Evolutionary conservation across 2,329 filamentous ascomycete genomes (phyloP).

Genomic region (Tolypocladium nubicola): DNA sequence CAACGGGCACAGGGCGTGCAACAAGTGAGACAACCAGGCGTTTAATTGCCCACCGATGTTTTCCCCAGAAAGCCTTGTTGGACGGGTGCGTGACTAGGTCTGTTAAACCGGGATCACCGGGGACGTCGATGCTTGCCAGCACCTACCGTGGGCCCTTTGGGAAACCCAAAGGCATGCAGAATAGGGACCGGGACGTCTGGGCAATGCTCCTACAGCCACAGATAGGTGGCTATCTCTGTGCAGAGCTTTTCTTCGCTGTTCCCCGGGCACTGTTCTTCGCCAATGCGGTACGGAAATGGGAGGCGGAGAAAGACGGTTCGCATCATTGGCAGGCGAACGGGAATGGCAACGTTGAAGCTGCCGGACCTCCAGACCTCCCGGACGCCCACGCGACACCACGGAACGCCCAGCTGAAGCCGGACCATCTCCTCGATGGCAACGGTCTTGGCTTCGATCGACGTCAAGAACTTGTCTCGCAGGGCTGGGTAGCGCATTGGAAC

Average conservation of each 20-base stretch:
- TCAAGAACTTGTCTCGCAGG: too few species aligned
- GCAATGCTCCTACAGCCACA: constrained; percentile 15
- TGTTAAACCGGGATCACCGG: background rate
- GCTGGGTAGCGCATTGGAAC: too few species aligned
- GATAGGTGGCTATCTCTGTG: constrained; percentile 15
- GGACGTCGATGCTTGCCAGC: background rate
- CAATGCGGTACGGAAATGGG: background rate
- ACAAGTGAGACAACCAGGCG: background rate
- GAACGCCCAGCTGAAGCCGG: too few species aligned
- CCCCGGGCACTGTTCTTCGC: constrained; percentile 2
- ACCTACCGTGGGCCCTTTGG: constrained; percentile 8
- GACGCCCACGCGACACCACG: too few species aligned
- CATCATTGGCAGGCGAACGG: constrained; percentile 26
- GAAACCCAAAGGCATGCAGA: constrained; percentile 16
- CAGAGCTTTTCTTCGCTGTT: constrained; percentile 18
- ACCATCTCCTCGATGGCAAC: too few species aligned
- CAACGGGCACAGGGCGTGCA: background rate
- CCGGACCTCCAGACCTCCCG: background rate
- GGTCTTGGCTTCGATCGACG: too few species aligned
- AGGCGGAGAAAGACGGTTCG: background rate
- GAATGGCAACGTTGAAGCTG: constrained; percentile 18
- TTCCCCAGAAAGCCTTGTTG: background rate
- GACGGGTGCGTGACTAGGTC: background rate
- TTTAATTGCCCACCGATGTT: background rate
- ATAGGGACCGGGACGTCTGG: constrained; percentile 12